These are phyloP conservation scores for Candida awuae DNA, from an alignment of 805 yeast species.

Conservation along the genomic window DNA sequence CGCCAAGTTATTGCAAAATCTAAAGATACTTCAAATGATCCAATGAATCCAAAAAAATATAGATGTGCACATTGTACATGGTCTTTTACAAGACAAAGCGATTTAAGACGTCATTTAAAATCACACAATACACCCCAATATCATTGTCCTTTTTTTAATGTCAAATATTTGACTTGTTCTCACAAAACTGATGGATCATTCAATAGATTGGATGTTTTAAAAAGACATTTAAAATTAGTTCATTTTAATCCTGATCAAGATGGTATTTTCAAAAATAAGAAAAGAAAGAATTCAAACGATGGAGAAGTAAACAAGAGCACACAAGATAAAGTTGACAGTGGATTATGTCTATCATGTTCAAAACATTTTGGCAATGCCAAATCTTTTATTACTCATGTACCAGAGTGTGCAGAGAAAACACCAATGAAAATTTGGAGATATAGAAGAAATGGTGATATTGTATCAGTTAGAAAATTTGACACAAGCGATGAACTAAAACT, in stretches of 20 bases:
- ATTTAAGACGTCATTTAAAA: conserved; percentile 57
- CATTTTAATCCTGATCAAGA: conserved; percentile 43
- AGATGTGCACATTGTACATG: conserved; percentile 47
- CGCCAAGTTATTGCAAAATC: conserved; percentile 1
- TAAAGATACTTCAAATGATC: conserved; percentile 5
- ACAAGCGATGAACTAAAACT: conserved; percentile 5
- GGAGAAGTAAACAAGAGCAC: not conserved
- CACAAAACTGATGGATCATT: conserved; percentile 74
- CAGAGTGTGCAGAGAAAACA: conserved; percentile 44
- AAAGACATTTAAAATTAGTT: conserved; percentile 62
- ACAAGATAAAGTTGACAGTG: conserved; percentile 38
- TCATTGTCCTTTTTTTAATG: conserved; percentile 67
- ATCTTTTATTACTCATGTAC: conserved; percentile 56
- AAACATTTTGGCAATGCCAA: conserved; percentile 46
- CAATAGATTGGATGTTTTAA: conserved; percentile 64
- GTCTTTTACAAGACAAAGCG: conserved; percentile 65
- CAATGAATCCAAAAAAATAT: conserved; percentile 15
- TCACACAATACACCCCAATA: conserved; percentile 60
- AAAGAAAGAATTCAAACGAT: not conserved
- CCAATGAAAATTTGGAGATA: conserved; percentile 29
- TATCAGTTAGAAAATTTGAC: conserved; percentile 21
- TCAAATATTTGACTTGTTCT: conserved; percentile 51
- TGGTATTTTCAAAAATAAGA: not conserved
- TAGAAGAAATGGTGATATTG: conserved; percentile 27
- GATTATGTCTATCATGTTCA: conserved; percentile 63